A percentile compares a stretch with the other conserved stretches of the same genome.
Conservation (phyloP, 257 asterid genomes). For the Nicotiana otophora region DNA sequence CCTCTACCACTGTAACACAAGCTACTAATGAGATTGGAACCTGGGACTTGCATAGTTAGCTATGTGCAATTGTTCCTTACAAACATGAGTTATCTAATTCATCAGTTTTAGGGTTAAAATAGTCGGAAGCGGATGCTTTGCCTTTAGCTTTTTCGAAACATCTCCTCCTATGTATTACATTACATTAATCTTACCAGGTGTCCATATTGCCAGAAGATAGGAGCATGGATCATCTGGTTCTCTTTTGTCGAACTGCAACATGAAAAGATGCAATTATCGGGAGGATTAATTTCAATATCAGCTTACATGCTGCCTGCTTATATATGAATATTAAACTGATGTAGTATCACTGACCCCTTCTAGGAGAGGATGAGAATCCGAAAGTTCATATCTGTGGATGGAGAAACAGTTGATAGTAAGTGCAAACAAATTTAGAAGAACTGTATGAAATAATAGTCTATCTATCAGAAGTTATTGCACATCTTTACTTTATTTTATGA, state of each 20-base stretch:
- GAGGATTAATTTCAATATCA: conserved; percentile 5
- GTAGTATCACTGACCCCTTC: conserved; percentile 58
- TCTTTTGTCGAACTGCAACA: conserved; percentile 72
- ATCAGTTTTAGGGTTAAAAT: background rate
- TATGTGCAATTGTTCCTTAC: background rate
- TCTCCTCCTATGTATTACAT: background rate
- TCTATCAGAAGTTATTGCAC: background rate
- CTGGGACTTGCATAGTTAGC: conserved; percentile 4
- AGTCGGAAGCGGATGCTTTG: background rate
- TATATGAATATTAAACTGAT: background rate
- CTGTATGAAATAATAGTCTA: background rate
- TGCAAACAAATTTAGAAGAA: background rate
- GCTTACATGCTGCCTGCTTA: background rate
- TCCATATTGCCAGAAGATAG: conserved; percentile 97
- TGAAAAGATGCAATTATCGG: conserved; percentile 19
- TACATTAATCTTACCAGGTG: conserved; percentile 63
- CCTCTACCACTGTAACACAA: conserved; percentile 1
- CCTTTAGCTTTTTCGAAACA: background rate
- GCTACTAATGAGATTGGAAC: background rate
- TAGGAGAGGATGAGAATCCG: conserved; percentile 85
- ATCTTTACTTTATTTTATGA: background rate
- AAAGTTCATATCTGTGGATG: conserved; percentile 81
- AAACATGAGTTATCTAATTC: background rate
- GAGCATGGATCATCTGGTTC: conserved; percentile 91
- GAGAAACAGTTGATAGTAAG: conserved; percentile 22